Evolutionary conservation across 768 basidiomycete genomes (phyloP).

Genomic region (Leucogyrophana mollusca): DNA sequence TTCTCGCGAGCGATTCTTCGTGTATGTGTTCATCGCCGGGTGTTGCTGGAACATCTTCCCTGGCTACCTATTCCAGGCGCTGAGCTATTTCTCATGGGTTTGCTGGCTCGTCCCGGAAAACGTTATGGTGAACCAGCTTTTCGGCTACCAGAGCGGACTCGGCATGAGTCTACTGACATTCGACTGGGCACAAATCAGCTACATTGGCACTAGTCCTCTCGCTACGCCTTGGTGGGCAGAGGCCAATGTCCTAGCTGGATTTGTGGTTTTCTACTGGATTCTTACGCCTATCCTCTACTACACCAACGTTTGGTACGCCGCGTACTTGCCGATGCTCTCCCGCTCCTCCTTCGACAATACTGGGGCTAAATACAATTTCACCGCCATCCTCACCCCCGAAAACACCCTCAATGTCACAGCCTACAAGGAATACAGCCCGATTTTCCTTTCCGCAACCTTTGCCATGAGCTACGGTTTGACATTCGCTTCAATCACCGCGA

Average conservation of each 20-base stretch:
- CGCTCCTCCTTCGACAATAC: constrained; percentile 43
- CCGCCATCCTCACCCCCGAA: constrained; percentile 33
- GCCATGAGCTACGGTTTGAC: constrained; percentile 51
- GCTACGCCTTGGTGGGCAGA: constrained; percentile 36
- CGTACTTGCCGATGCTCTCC: constrained; percentile 38
- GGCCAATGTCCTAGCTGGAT: constrained; percentile 36
- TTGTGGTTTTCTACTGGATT: constrained; percentile 34
- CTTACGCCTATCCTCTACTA: constrained; percentile 28
- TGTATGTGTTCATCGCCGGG: constrained; percentile 14
- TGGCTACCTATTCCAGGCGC: constrained; percentile 33
- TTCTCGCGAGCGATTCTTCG: constrained; percentile 13
- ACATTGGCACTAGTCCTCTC: constrained; percentile 38
- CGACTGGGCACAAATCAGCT: constrained; percentile 61
- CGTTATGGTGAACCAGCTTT: constrained; percentile 30
- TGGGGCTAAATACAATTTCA: constrained; percentile 40
- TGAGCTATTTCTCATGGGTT: constrained; percentile 36
- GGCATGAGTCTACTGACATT: constrained; percentile 37
- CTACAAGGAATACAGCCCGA: constrained; percentile 37
- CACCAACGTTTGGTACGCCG: constrained; percentile 37
- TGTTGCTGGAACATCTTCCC: constrained; percentile 26
- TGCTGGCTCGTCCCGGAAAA: constrained; percentile 47
- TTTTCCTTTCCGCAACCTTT: constrained; percentile 49
- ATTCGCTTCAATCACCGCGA: constrained; percentile 43
- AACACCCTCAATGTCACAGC: constrained; percentile 30
- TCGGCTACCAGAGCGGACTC: constrained; percentile 33